Percentiles rank a stretch among this genome's conserved stretches.
These are phyloP conservation scores for Lachnellula cervina DNA, from an alignment of 2,329 filamentous ascomycete genomes.

Conservation along the genomic window DNA sequence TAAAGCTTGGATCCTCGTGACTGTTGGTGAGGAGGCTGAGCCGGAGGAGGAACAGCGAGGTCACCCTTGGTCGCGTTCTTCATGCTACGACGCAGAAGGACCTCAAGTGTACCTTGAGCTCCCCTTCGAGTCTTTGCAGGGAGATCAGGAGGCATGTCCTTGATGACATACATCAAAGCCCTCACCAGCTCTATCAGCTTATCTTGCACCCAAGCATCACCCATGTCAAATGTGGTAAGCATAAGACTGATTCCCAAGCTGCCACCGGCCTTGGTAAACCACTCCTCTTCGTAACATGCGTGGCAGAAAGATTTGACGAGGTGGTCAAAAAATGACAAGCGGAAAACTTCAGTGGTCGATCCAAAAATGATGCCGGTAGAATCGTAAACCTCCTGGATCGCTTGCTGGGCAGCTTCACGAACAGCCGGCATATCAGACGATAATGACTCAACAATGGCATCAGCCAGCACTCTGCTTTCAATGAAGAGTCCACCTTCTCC, in stretches of 20 bases:
- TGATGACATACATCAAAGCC: slow-evolving; percentile 94
- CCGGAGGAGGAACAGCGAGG: slow-evolving; percentile 44
- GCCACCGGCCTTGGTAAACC: slow-evolving; percentile 96
- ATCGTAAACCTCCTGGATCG: slow-evolving; percentile 73
- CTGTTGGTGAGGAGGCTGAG: slow-evolving; percentile 51
- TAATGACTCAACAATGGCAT: slow-evolving; percentile 85
- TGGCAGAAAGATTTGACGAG: slow-evolving; percentile 84
- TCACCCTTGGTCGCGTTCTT: slow-evolving; percentile 78
- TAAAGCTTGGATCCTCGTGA: slow-evolving; percentile 63
- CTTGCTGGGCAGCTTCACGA: slow-evolving; percentile 74
- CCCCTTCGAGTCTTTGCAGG: slow-evolving; percentile 82
- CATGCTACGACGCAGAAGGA: slow-evolving; percentile 73
- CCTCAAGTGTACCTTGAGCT: slow-evolving; percentile 77
- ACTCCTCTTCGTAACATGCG: slow-evolving; percentile 94
- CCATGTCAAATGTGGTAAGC: slow-evolving; percentile 77
- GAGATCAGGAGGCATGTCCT: slow-evolving; percentile 92
- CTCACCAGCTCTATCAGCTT: slow-evolving; percentile 85
- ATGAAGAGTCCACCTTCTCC: slow-evolving; percentile 85
- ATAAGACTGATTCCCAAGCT: slow-evolving; percentile 85
- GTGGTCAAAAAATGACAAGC: slow-evolving; percentile 78
- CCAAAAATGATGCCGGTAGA: slow-evolving; percentile 77
- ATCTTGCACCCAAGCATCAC: slow-evolving; percentile 74
- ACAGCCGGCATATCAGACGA: slow-evolving; percentile 79
- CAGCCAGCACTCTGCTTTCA: slow-evolving; percentile 79
- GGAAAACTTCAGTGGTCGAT: slow-evolving; percentile 62